A percentile compares a stretch with the other conserved stretches of the same genome.
phyloP scores from a whole-genome alignment of 2,329 filamentous ascomycete genomes.

The Fusarium miscanthi region DNA sequence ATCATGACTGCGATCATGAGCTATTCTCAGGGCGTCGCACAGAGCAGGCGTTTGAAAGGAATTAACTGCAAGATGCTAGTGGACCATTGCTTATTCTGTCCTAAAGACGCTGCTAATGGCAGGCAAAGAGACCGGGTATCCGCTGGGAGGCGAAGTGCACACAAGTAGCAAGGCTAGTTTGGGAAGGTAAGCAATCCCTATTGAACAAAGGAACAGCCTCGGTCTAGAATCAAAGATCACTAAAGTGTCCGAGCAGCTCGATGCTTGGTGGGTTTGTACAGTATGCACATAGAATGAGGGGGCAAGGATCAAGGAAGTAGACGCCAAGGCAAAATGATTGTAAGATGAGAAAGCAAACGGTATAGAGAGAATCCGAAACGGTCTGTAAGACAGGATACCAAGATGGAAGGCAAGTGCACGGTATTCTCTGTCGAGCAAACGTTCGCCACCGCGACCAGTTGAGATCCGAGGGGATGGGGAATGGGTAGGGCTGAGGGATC shows the following conservation, averaged over 20 bases:
- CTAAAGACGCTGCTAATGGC: background rate
- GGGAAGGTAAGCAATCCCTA: conserved; percentile 14
- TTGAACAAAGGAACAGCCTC: conserved; percentile 21
- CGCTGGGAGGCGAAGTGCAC: conserved; percentile 1
- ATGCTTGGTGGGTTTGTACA: conserved; percentile 10
- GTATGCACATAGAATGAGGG: conserved; percentile 1
- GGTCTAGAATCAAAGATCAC: conserved; percentile 12
- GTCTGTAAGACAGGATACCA: conserved; percentile 15
- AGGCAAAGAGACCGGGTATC: background rate
- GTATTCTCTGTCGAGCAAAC: conserved; percentile 10
- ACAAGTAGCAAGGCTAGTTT: conserved; percentile 3
- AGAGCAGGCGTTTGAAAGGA: conserved; percentile 20
- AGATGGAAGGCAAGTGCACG: background rate
- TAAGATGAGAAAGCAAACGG: conserved; percentile 3
- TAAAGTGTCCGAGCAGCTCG: conserved; percentile 9
- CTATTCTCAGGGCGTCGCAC: conserved; percentile 10
- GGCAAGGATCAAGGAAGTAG: conserved; percentile 13
- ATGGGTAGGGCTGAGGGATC: conserved; percentile 41
- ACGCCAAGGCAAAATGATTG: conserved; percentile 1
- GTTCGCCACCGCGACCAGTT: conserved; percentile 24
- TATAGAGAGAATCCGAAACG: conserved; percentile 15
- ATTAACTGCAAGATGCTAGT: conserved; percentile 35
- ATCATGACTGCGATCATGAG: conserved; percentile 32
- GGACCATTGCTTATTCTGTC: conserved; percentile 38
- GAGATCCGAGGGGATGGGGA: conserved; percentile 8